These are phyloP conservation scores for Trichoderma atroviride DNA, from an alignment of 2,329 filamentous ascomycete species.

Conservation along the genomic window DNA sequence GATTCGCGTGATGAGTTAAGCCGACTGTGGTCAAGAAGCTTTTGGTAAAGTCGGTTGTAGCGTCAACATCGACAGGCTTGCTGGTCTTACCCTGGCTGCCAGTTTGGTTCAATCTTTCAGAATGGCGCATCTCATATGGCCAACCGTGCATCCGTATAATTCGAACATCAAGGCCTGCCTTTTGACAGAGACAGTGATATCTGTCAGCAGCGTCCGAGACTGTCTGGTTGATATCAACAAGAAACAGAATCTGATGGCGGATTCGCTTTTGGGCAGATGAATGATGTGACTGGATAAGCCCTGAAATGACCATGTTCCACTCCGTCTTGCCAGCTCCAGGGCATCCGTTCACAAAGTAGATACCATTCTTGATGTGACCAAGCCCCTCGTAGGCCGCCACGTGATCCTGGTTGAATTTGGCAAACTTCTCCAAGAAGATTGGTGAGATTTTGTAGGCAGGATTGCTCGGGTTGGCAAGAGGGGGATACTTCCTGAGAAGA, in stretches of 20 bases:
- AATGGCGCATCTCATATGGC: conserved; percentile 43
- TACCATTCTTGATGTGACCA: conserved; percentile 43
- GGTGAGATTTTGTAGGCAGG: conserved; percentile 31
- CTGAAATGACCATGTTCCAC: conserved; percentile 48
- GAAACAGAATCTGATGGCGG: conserved; percentile 45
- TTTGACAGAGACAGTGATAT: conserved; percentile 43
- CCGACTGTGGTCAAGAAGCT: conserved; percentile 39
- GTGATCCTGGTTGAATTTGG: conserved; percentile 45
- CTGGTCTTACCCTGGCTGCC: neutral
- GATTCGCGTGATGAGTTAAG: conserved; percentile 30
- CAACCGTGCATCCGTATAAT: conserved; percentile 48
- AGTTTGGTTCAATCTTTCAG: conserved; percentile 35
- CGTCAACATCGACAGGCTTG: neutral
- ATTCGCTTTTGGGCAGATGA: conserved; percentile 31
- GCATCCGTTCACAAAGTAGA: conserved; percentile 51
- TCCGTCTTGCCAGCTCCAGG: conserved; percentile 53
- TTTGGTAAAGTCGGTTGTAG: conserved; percentile 39
- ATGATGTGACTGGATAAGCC: conserved; percentile 41
- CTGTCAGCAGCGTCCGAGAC: conserved; percentile 50
- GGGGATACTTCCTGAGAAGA: conserved; percentile 40
- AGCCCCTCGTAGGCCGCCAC: conserved; percentile 41
- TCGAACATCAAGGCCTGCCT: conserved; percentile 39
- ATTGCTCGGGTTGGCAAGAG: conserved; percentile 37
- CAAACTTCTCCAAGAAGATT: conserved; percentile 36
- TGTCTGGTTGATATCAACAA: conserved; percentile 53